phyloP scores from a whole-genome alignment of 169 alveolate genomes.

The Plasmodium adleri region DNA sequence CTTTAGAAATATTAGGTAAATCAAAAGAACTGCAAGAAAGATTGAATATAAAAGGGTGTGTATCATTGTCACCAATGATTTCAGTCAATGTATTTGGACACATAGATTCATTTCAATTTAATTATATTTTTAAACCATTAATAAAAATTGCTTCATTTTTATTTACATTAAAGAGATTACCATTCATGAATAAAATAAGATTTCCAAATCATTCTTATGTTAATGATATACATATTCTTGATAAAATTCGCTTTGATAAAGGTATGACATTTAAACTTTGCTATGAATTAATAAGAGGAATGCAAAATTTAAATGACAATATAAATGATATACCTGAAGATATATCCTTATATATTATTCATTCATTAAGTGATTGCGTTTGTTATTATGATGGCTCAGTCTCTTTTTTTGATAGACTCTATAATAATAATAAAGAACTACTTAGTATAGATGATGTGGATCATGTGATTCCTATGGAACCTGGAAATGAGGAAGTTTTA shows the following conservation, averaged over 20 bases:
- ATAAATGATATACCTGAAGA: slow-evolving; percentile 67
- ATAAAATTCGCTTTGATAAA: slow-evolving; percentile 45
- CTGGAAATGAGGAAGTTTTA: slow-evolving; percentile 36
- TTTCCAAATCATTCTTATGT: not conserved
- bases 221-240: slow-evolving; percentile 33
- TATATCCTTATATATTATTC: slow-evolving; percentile 78
- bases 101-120: slow-evolving; percentile 10
- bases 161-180: slow-evolving; percentile 46
- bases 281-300: slow-evolving; percentile 75
- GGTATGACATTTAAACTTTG: slow-evolving; percentile 53
- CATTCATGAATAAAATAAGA: slow-evolving; percentile 12
- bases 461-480: slow-evolving; percentile 43
- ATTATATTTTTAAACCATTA: slow-evolving; percentile 41
- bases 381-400: slow-evolving; percentile 34
- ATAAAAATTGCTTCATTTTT: slow-evolving; percentile 27
- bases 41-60: slow-evolving; percentile 77
- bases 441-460: slow-evolving; percentile 29
- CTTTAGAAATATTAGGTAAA: slow-evolving; percentile 44
- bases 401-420: slow-evolving; percentile 23
- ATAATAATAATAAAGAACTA: slow-evolving; percentile 25
- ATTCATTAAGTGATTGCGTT: slow-evolving; percentile 68
- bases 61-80: slow-evolving; percentile 81
- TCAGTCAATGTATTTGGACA: slow-evolving; percentile 57
- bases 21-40: slow-evolving; percentile 24
- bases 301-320: slow-evolving; percentile 69